Evolutionary conservation across 2,329 filamentous ascomycete species (phyloP).

Genomic region (Fonsecaea pedrosoi): DNA sequence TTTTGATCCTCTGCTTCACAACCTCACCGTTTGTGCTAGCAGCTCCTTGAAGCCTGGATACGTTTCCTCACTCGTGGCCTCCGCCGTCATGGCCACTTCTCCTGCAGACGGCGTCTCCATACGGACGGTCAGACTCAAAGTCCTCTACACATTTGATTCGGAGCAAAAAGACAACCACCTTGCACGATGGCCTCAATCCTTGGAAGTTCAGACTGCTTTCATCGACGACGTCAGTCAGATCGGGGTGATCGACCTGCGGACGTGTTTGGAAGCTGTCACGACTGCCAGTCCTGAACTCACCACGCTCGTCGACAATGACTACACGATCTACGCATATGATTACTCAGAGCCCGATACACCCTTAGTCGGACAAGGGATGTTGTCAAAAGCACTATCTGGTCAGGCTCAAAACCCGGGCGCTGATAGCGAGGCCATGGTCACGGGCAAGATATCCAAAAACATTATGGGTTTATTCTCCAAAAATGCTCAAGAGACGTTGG

Average conservation of each 20-base stretch:
- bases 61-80: conserved; percentile 3
- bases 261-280: conserved; percentile 83
- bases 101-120: conserved; percentile 51
- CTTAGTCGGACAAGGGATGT: conserved; percentile 91
- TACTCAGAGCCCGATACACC: conserved; percentile 95
- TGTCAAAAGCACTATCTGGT: conserved; percentile 80
- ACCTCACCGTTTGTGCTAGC: conserved; percentile 7
- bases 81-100: conserved; percentile 37
- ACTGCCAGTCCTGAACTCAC: conserved; percentile 84
- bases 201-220: conserved; percentile 79
- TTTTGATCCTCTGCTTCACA: conserved; percentile 23
- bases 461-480: conserved; percentile 82
- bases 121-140: conserved; percentile 79
- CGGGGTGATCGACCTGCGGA: conserved; percentile 84
- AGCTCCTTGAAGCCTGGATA: conserved; percentile 22
- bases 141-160: conserved; percentile 94
- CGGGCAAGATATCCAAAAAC: conserved; percentile 88
- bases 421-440: conserved; percentile 66
- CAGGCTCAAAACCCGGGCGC: conserved; percentile 54
- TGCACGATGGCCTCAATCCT: conserved; percentile 78
- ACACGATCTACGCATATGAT: conserved; percentile 96
- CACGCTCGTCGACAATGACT: conserved; percentile 76
- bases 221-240: conserved; percentile 82
- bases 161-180: conserved; percentile 88
- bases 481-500: conserved; percentile 81